phyloP scores from a whole-genome alignment of 768 basidiomycete species.

The Collybia nuda region DNA sequence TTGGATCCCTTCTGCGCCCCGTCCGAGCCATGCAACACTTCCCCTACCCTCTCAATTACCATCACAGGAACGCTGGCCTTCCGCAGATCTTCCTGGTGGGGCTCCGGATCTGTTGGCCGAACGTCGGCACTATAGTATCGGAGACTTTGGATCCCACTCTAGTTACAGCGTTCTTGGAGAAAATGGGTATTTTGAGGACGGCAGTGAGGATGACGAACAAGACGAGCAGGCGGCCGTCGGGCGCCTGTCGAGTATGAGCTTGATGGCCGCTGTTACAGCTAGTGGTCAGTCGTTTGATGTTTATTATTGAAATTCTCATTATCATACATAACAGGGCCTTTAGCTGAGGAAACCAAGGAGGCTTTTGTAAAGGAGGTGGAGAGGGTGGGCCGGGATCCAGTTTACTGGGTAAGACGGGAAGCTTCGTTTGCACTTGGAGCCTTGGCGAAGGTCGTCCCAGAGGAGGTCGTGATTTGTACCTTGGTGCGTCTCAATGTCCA shows the following conservation, averaged over 20 bases:
- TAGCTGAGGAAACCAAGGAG: conserved; percentile 53
- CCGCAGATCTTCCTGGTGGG: not conserved
- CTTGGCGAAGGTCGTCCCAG: conserved; percentile 83
- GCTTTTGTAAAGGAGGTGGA: conserved; percentile 77
- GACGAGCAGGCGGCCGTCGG: conserved; percentile 82
- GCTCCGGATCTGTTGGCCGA: not conserved
- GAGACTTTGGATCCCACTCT: not conserved
- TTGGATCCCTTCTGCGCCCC: conserved; percentile 5
- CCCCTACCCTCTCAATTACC: not conserved
- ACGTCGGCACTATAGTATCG: not conserved
- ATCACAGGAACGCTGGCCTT: not conserved
- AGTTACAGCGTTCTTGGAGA: conserved; percentile 2
- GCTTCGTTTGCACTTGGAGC: conserved; percentile 88
- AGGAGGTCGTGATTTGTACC: conserved; percentile 62
- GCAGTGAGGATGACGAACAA: conserved; percentile 32
- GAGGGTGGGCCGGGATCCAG: conserved; percentile 60
- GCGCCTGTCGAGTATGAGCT: conserved; percentile 87
- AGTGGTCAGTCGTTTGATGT: conserved; percentile 49
- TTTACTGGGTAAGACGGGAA: conserved; percentile 82
- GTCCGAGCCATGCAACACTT: conserved; percentile 3
- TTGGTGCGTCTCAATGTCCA: conserved; percentile 44
- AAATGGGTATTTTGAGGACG: conserved; percentile 2
- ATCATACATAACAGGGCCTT: conserved; percentile 38
- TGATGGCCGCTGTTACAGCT: conserved; percentile 86
- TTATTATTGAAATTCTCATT: conserved; percentile 4